Conservation (phyloP, 495 filamentous ascomycete genomes). For the Talaromyces stipitatus region DNA sequence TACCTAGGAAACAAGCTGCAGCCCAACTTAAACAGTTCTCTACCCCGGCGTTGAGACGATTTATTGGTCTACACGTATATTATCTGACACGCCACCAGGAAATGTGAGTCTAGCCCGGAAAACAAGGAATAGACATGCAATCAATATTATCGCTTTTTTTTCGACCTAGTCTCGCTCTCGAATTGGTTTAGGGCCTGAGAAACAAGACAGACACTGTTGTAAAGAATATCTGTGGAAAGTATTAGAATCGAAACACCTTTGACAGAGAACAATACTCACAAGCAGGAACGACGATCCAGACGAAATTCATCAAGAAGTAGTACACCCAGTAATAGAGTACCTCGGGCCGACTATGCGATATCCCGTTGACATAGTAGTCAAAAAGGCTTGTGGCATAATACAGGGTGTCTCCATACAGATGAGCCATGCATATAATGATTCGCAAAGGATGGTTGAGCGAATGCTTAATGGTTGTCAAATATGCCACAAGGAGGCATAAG, state of each 20-base stretch:
- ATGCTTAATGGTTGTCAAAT: conserved; percentile 49
- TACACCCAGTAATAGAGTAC: conserved; percentile 81
- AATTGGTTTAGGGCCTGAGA: conserved; percentile 38
- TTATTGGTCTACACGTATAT: neutral
- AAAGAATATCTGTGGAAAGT: conserved; percentile 42
- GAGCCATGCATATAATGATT: conserved; percentile 63
- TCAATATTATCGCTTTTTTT: conserved; percentile 15
- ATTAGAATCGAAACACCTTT: conserved; percentile 30
- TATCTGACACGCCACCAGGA: neutral
- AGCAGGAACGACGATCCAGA: conserved; percentile 74
- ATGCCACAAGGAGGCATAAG: conserved; percentile 61
- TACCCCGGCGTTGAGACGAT: neutral
- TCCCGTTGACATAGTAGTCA: conserved; percentile 49
- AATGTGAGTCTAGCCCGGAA: neutral
- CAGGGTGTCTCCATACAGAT: conserved; percentile 78
- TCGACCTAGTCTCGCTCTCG: conserved; percentile 24
- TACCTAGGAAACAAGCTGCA: neutral
- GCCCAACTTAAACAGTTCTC: neutral
- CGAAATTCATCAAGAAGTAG: conserved; percentile 76
- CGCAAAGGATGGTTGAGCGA: conserved; percentile 65
- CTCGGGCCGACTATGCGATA: conserved; percentile 68
- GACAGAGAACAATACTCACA: conserved; percentile 28
- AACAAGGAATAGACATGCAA: neutral
- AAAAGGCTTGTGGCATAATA: conserved; percentile 79
- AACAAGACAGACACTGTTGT: conserved; percentile 38